Evolutionary conservation across 306 rosid species (phyloP).

Genomic region (Cucurbita maxima): DNA sequence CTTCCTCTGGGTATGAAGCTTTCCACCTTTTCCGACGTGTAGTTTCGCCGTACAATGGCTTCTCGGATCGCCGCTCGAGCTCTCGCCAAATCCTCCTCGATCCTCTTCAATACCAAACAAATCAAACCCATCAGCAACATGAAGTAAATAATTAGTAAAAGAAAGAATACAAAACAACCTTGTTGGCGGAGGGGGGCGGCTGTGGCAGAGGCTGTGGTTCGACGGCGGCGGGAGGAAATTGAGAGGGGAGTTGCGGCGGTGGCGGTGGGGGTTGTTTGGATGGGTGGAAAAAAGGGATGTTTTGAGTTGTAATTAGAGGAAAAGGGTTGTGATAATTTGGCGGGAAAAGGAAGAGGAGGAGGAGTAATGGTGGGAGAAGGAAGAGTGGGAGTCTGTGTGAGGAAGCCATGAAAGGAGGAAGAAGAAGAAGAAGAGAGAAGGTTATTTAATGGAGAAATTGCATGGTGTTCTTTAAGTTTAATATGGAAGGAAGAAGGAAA

Average conservation of each 20-base stretch:
- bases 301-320: not conserved
- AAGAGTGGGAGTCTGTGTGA: not conserved
- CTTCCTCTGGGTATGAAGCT: slow-evolving; percentile 37
- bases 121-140: not conserved
- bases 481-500: not conserved
- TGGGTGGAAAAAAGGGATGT: not conserved
- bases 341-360: not conserved
- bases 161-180: not conserved
- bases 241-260: not conserved
- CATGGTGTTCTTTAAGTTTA: not conserved
- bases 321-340: not conserved
- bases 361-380: not conserved
- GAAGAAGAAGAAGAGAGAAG: no score
- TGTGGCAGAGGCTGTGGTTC: not conserved
- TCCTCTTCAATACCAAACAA: not conserved
- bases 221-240: not conserved
- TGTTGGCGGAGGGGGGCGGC: not conserved
- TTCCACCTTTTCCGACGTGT: slow-evolving; percentile 13
- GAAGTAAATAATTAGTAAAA: no score
- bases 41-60: slow-evolving; percentile 15
- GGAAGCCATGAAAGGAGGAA: not conserved
- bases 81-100: slow-evolving; percentile 25
- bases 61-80: slow-evolving; percentile 28
- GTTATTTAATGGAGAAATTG: not conserved
- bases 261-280: not conserved